Evolutionary conservation across 1,284 basidiomycete species (phyloP), one percentile per base, ranked within the genome.

Genomic region (Ganoderma lucidum): DNA sequence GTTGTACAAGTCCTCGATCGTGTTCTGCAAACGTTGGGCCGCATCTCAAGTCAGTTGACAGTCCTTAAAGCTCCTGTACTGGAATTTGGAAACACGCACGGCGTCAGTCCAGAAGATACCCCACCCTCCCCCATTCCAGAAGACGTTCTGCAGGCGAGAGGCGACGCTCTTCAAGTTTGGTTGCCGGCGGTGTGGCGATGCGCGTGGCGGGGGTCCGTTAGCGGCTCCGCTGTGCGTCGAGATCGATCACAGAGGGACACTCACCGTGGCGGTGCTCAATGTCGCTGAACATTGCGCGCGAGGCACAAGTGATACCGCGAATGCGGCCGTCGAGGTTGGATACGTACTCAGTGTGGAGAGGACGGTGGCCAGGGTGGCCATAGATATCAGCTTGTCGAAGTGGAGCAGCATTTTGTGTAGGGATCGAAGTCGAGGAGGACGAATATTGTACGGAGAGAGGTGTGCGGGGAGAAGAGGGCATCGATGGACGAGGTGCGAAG

Each of bases 1-100:
- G 76, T 86, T 87, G 72, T 88, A 85, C 6, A 88, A 74, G 71
- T 88, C 87, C 73, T 88, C 87, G 32, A 87, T 72, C 6, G 86
- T 82, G 72, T 88, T 88, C 86, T 88, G 67, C 12, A 4, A 32
- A 32, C 14, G 30, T 28, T 4, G 48, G 12, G 48, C 48, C 23
- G 23, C 23, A 30, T 28, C 48, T 5, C 48, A 51, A 23, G n/a
- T 51, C n/a, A 53, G 48, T 2, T 28, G 4, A 2, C 9, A 48
- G 45, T 23, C 10, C 48, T 5, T 15, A 2, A 28, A 53, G n/a
- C 23, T 10, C 28, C 12, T 6, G 48, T 10, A 28, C 12, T 14
- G 48, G 4, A 28, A 9, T 17, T 10, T 12, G 65, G 28, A n/a
- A 56, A 9, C 10, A 74, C 82, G 37, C 67, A 87, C 86, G 4